Percentiles rank a stretch among this genome's conserved stretches.
Conservation (phyloP, 2,329 filamentous ascomycete species). For the Alternaria arbusti region DNA sequence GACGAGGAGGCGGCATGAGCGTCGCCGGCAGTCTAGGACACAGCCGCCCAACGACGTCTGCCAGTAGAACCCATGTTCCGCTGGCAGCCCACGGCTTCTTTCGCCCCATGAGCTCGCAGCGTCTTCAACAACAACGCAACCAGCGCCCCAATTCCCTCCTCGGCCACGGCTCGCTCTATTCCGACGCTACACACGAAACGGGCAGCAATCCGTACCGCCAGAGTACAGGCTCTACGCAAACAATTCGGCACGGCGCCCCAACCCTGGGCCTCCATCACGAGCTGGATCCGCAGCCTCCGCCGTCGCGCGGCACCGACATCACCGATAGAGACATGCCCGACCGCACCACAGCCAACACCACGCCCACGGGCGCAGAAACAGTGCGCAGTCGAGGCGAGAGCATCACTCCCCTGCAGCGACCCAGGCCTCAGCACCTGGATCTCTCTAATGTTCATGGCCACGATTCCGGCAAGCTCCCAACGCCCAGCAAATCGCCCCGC, state of each 20-base stretch:
- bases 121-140: conserved; percentile 86
- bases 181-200: conserved; percentile 39
- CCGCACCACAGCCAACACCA: conserved; percentile 74
- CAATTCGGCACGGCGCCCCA: conserved; percentile 30
- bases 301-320: conserved; percentile 80
- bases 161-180: conserved; percentile 42
- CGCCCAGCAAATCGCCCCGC: conserved; percentile 72
- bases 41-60: conserved; percentile 66
- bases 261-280: conserved; percentile 45
- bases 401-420: conserved; percentile 74
- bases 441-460: conserved; percentile 66
- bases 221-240: conserved; percentile 47
- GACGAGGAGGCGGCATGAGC: conserved; percentile 56
- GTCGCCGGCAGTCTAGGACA: conserved; percentile 53
- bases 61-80: conserved; percentile 86
- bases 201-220: conserved; percentile 45
- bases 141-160: conserved; percentile 56
- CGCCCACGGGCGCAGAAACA: conserved; percentile 67
- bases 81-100: conserved; percentile 92
- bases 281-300: conserved; percentile 54
- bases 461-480: conserved; percentile 59
- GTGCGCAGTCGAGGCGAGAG: conserved; percentile 76
- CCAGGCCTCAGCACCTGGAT: conserved; percentile 62
- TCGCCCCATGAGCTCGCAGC: conserved; percentile 94
- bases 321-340: conserved; percentile 77